Evolutionary conservation across 352 stramenopile species (phyloP).

Genomic region (Phytopythium kandeliae): DNA sequence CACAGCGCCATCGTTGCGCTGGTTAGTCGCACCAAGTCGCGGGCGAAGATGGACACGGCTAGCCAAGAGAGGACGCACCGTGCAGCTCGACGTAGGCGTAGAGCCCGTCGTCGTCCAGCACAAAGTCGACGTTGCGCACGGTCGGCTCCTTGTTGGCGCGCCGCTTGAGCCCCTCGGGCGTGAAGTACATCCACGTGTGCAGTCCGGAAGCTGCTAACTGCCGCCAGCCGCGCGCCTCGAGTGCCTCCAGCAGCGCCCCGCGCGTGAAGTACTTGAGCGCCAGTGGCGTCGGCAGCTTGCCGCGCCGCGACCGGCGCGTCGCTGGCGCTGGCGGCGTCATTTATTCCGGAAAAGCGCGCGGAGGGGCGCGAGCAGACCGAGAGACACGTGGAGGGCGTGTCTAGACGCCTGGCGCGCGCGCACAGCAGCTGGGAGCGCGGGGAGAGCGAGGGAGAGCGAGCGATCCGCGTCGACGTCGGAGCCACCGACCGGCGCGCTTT

Average conservation of each 20-base stretch:
- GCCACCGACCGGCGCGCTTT: background rate
- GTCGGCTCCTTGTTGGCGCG: constrained; percentile 15
- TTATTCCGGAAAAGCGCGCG: no score
- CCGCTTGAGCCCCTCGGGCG: constrained; percentile 21
- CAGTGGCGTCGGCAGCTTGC: constrained; percentile 1
- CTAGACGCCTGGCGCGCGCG: background rate
- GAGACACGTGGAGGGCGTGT: background rate
- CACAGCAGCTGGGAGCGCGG: no score
- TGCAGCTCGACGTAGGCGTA: constrained; percentile 6
- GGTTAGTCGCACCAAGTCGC: no score
- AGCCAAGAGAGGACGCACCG: constrained; percentile 1
- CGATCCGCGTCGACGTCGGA: background rate
- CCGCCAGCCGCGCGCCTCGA: constrained; percentile 7
- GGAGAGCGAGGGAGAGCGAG: no score
- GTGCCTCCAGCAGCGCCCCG: constrained; percentile 5
- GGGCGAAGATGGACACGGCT: no score
- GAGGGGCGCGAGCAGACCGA: background rate
- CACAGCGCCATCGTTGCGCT: no score
- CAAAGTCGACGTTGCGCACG: constrained; percentile 5
- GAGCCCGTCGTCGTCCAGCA: constrained; percentile 5
- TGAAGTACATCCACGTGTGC: constrained; percentile 4
- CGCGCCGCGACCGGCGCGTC: constrained; percentile 2
- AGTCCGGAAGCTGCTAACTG: constrained; percentile 5
- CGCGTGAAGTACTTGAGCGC: constrained; percentile 7
- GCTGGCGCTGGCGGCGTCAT: background rate